Evolutionary conservation across 768 basidiomycete genomes (phyloP).

Genomic region (Leccinellum rugosiceps): DNA sequence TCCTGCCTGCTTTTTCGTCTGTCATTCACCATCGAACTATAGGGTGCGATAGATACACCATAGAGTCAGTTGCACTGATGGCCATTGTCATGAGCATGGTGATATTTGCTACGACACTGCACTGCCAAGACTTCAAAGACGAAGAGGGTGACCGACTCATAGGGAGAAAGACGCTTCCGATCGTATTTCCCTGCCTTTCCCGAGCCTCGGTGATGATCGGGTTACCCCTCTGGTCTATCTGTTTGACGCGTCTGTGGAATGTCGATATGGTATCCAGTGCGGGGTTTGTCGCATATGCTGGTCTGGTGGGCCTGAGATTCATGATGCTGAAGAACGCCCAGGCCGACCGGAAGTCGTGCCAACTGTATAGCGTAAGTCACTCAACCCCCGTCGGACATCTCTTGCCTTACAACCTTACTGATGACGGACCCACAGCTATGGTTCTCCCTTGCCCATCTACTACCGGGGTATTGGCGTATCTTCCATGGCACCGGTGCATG

Average conservation of each 20-base stretch:
- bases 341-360: constrained; percentile 28
- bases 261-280: constrained; percentile 26
- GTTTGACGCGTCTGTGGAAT: constrained; percentile 24
- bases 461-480: constrained; percentile 31
- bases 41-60: constrained; percentile 23
- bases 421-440: constrained; percentile 18
- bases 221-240: constrained; percentile 31
- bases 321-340: constrained; percentile 18
- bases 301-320: constrained; percentile 25
- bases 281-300: constrained; percentile 25
- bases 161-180: constrained; percentile 43
- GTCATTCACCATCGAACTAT: constrained; percentile 3
- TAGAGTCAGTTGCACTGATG: constrained; percentile 26
- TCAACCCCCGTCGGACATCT: neutral
- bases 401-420: neutral
- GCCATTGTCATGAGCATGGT: constrained; percentile 31
- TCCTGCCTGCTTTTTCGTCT: neutral
- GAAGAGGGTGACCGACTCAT: constrained; percentile 38
- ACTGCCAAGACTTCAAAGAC: constrained; percentile 39
- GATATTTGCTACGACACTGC: constrained; percentile 37
- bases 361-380: constrained; percentile 30
- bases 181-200: constrained; percentile 36
- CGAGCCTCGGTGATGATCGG: constrained; percentile 26
- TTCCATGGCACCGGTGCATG: constrained; percentile 17
- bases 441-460: constrained; percentile 31